Conservation (phyloP, 2,329 filamentous ascomycete species). For the Fusarium sterilihyphosum region DNA sequence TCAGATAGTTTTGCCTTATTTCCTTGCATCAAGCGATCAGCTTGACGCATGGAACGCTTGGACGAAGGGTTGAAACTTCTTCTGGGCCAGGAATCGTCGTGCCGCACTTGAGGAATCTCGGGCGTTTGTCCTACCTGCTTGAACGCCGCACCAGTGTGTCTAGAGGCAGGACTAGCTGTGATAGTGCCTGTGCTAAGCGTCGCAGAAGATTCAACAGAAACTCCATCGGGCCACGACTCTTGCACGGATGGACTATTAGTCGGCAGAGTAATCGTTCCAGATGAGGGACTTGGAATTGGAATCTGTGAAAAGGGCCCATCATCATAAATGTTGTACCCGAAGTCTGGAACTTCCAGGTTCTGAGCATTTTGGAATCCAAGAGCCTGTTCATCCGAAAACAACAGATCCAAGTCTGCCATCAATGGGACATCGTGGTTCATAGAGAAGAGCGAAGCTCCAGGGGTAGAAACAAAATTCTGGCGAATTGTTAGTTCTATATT, state of each 20-base stretch:
- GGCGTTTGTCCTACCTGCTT: background rate
- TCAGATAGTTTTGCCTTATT: rapidly evolving
- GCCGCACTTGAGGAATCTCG: background rate
- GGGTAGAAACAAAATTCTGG: background rate
- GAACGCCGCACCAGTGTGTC: too few relatives aligned
- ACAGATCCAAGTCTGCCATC: background rate
- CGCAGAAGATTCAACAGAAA: background rate
- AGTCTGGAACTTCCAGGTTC: background rate
- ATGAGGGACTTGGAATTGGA: background rate
- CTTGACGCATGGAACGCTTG: rapidly evolving
- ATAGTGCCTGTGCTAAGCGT: background rate
- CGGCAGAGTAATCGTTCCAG: background rate
- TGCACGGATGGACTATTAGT: background rate
- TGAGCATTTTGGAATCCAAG: background rate
- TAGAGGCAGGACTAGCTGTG: background rate
- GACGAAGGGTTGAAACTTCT: rapidly evolving
- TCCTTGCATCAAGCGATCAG: background rate
- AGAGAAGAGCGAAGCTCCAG: background rate
- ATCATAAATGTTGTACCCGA: rapidly evolving
- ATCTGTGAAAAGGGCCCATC: background rate
- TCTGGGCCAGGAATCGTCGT: background rate
- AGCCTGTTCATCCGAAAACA: background rate
- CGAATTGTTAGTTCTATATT: background rate
- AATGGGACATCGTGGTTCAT: background rate
- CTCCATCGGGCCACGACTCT: background rate